These are phyloP conservation scores for Lactarius trivialis DNA, from an alignment of 768 basidiomycete genomes.

Conservation along the genomic window DNA sequence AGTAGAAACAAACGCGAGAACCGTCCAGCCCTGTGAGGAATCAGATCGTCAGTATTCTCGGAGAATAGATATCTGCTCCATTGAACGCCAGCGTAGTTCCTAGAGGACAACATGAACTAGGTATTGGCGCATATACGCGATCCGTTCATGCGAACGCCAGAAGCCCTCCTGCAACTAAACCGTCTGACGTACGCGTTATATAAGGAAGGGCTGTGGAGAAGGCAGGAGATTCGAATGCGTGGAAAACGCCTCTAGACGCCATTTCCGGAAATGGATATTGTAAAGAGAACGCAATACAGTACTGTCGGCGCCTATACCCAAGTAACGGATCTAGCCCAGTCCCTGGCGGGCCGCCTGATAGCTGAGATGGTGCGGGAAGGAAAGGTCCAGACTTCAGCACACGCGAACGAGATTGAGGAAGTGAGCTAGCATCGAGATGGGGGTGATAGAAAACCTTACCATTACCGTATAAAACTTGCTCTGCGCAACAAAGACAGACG, in stretches of 20 bases:
- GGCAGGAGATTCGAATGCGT: constrained; percentile 11
- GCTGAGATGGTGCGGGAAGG: neutral
- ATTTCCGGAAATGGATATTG: constrained; percentile 20
- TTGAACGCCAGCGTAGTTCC: neutral
- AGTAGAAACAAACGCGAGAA: neutral
- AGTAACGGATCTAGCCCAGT: constrained; percentile 19
- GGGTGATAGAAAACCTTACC: neutral
- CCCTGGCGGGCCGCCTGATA: constrained; percentile 7
- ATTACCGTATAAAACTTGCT: neutral
- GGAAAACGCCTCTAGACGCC: constrained; percentile 20
- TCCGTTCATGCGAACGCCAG: constrained; percentile 8
- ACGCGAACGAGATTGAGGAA: neutral
- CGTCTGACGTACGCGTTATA: neutral
- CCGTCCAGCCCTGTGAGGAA: neutral
- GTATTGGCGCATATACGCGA: neutral
- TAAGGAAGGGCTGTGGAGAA: neutral
- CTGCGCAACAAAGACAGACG: neutral
- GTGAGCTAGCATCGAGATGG: neutral
- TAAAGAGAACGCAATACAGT: too few species aligned
- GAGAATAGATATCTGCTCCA: neutral
- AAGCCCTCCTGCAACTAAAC: constrained; percentile 1
- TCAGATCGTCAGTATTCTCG: neutral
- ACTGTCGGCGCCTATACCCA: constrained; percentile 9
- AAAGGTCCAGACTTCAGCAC: neutral
- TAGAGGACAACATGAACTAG: neutral